Percentiles rank a stretch among this genome's conserved stretches.
These are phyloP conservation scores for Tuber brumale DNA, from an alignment of 495 filamentous ascomycete genomes.

Conservation along the genomic window DNA sequence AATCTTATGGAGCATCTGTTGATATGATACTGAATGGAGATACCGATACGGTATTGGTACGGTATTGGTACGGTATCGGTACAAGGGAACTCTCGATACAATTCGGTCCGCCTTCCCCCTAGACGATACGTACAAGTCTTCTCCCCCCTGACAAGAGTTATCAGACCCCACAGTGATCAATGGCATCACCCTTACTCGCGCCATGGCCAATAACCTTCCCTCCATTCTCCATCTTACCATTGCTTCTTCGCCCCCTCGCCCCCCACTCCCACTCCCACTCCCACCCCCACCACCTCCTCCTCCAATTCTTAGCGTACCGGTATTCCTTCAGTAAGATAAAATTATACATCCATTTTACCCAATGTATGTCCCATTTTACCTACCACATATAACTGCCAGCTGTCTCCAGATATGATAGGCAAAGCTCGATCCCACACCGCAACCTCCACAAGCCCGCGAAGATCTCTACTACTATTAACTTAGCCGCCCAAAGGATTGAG, in stretches of 20 bases:
- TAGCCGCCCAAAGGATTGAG: too few relatives aligned
- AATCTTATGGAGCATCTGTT: neutral
- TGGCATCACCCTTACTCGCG: neutral
- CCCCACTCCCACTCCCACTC: too few relatives aligned
- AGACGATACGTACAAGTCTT: neutral
- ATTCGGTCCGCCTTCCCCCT: neutral
- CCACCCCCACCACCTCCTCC: too few relatives aligned
- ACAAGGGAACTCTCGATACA: neutral
- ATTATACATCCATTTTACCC: too few relatives aligned
- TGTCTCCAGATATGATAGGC: too few relatives aligned
- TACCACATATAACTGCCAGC: too few relatives aligned
- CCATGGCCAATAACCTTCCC: neutral
- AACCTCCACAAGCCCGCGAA: too few relatives aligned
- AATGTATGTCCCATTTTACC: too few relatives aligned
- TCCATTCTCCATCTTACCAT: neutral
- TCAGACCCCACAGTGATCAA: neutral
- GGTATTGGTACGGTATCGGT: neutral
- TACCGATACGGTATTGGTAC: neutral
- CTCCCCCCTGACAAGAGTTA: neutral
- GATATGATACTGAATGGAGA: neutral
- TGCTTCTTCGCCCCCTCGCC: neutral
- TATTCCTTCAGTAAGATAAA: too few relatives aligned
- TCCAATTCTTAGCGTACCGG: neutral
- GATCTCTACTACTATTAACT: too few relatives aligned
- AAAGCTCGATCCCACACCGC: too few relatives aligned